These are phyloP conservation scores for Phytophthora tubulina DNA, from an alignment of 352 stramenopile genomes.

Conservation along the genomic window DNA sequence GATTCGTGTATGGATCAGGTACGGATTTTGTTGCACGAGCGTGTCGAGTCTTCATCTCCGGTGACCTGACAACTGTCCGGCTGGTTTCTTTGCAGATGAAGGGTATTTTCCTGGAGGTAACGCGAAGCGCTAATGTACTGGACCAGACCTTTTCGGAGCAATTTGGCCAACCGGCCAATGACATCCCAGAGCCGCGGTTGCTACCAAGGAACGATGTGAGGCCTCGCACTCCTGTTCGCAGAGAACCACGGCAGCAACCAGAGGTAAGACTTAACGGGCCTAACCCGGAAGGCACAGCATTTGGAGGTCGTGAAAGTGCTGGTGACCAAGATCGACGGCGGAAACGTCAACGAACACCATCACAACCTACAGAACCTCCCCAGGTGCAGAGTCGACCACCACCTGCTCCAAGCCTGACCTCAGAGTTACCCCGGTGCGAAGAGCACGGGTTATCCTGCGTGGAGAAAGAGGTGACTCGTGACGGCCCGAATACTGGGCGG, in stretches of 20 bases:
- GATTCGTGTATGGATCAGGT: constrained; percentile 90
- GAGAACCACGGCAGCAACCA: constrained; percentile 14
- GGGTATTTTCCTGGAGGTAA: constrained; percentile 76
- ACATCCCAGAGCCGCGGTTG: constrained; percentile 9
- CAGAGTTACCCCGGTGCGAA: constrained; percentile 51
- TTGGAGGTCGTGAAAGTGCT: constrained; percentile 20
- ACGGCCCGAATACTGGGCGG: constrained; percentile 91
- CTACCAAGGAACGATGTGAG: constrained; percentile 6
- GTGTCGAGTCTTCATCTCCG: neutral
- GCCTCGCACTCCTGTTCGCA: constrained; percentile 2
- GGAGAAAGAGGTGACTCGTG: constrained; percentile 63
- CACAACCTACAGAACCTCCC: constrained; percentile 1
- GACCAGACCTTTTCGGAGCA: constrained; percentile 93
- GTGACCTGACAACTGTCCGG: constrained; percentile 9
- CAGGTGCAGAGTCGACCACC: constrained; percentile 6
- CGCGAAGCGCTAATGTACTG: constrained; percentile 86
- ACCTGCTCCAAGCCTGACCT: constrained; percentile 8
- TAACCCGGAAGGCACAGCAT: constrained; percentile 1
- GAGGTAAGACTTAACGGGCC: neutral
- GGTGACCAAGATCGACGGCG: constrained; percentile 15
- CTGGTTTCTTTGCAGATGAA: constrained; percentile 63
- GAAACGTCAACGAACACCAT: constrained; percentile 21
- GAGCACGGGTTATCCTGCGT: constrained; percentile 61
- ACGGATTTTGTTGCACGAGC: constrained; percentile 21
- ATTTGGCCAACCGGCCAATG: constrained; percentile 67